Conservation (phyloP, 441 rosid genomes). For the Eugenia klotzschiana region DNA sequence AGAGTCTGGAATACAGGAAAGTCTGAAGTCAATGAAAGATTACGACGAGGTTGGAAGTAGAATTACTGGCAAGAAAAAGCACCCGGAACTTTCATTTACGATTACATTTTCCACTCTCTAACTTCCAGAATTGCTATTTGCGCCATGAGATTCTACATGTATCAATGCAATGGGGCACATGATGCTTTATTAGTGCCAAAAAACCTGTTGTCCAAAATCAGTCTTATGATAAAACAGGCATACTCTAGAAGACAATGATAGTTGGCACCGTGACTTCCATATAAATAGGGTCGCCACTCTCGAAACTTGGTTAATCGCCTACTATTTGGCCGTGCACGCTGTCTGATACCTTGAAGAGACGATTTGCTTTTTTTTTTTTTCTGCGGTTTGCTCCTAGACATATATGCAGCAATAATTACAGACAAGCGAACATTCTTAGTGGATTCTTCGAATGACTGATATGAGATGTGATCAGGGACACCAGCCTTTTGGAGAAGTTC, state of each 20-base stretch:
- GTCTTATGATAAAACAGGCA: not conserved
- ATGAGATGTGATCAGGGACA: conserved; percentile 61
- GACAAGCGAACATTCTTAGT: conserved; percentile 54
- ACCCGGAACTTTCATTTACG: not conserved
- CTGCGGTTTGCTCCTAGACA: not conserved
- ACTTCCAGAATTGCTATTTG: not conserved
- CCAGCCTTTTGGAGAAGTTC: conserved; percentile 90
- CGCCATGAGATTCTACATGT: not conserved
- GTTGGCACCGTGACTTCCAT: not conserved
- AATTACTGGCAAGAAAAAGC: not conserved
- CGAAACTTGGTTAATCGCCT: not conserved
- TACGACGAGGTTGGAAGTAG: not conserved
- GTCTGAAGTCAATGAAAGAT: not conserved
- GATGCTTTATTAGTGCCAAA: not conserved
- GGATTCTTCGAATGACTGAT: conserved; percentile 60
- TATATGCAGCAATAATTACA: conserved; percentile 28
- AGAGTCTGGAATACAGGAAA: conserved; percentile 28
- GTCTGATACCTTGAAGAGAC: not conserved
- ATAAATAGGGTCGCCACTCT: not conserved
- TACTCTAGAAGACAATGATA: not conserved
- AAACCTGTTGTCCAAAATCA: not conserved
- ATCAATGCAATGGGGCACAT: not conserved
- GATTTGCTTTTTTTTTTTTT: not conserved
- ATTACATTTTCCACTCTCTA: not conserved
- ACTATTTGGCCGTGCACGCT: not conserved